A percentile compares a stretch with the other conserved stretches of the same genome.
Evolutionary conservation across 345 rosid genomes (phyloP).

Genomic region (Lagerstroemia speciosa): DNA sequence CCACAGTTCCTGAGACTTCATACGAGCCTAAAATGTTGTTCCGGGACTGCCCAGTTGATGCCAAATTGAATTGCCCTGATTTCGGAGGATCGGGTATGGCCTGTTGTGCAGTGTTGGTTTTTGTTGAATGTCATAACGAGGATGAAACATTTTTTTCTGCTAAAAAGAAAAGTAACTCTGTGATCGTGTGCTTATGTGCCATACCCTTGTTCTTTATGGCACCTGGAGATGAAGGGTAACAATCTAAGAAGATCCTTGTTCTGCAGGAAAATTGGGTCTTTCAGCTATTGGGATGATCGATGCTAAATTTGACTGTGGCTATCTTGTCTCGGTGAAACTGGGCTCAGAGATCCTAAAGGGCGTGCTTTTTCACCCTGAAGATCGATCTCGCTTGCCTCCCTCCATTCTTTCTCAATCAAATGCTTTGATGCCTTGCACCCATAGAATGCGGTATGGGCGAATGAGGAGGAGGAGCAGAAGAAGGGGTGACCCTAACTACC

Average conservation of each 20-base stretch:
- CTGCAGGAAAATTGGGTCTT: conserved; percentile 26
- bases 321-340: conserved; percentile 58
- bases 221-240: background rate
- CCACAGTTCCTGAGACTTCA: background rate
- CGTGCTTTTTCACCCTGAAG: conserved; percentile 67
- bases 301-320: conserved; percentile 88
- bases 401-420: conserved; percentile 8
- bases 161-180: background rate
- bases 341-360: conserved; percentile 80
- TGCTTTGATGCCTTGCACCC: conserved; percentile 29
- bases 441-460: conserved; percentile 15
- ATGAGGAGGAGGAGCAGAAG: conserved; percentile 57
- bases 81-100: conserved; percentile 35
- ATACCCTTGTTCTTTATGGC: background rate
- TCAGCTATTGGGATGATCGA: conserved; percentile 64
- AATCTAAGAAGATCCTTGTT: background rate
- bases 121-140: background rate
- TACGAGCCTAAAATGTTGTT: conserved; percentile 39
- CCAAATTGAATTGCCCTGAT: conserved; percentile 20
- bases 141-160: background rate
- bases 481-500: conserved; percentile 72
- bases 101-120: background rate
- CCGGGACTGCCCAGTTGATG: conserved; percentile 45
- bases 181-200: no score
- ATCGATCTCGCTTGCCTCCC: conserved; percentile 16